Percentiles rank a stretch among this genome's conserved stretches.
Evolutionary conservation across 2,329 filamentous ascomycete genomes (phyloP).

Genomic region (Eutypella sp.): DNA sequence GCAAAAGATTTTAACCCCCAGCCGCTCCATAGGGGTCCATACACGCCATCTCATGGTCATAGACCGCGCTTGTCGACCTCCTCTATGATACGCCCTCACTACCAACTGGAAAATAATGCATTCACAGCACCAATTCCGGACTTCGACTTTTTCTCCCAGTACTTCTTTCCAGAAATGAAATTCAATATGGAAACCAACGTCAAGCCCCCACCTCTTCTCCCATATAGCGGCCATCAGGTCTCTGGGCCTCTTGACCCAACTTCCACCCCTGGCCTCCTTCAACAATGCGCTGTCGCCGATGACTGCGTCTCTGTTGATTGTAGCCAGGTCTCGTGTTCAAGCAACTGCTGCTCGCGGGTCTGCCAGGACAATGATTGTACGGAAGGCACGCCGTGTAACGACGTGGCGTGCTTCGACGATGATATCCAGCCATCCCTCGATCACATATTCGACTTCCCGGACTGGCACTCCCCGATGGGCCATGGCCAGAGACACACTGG

Average conservation of each 20-base stretch:
- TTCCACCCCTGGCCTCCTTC: constrained; percentile 10
- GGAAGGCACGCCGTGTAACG: constrained; percentile 22
- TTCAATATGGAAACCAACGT: constrained; percentile 6
- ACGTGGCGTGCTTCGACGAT: constrained; percentile 19
- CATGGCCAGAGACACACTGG: constrained; percentile 5
- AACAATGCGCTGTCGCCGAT: constrained; percentile 10
- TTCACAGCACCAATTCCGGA: constrained; percentile 5
- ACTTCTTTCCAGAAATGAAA: constrained; percentile 8
- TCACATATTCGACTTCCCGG: constrained; percentile 11
- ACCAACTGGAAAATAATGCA: constrained; percentile 2
- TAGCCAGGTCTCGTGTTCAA: constrained; percentile 19
- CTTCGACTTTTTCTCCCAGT: constrained; percentile 3
- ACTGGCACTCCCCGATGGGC: constrained; percentile 9
- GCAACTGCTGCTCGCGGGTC: constrained; percentile 16
- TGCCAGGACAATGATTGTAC: constrained; percentile 25
- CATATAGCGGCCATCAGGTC: constrained; percentile 8
- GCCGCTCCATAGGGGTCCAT: constrained; percentile 7
- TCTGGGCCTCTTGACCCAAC: constrained; percentile 11
- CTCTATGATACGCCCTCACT: constrained; percentile 7
- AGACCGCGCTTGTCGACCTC: constrained; percentile 8
- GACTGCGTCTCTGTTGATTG: constrained; percentile 18
- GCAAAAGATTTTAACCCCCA: constrained; percentile 5
- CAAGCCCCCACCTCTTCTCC: constrained; percentile 4
- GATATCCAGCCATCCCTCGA: constrained; percentile 5
- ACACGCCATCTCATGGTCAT: constrained; percentile 4